These are phyloP conservation scores for Adansonia gregorii DNA, from an alignment of 441 rosid genomes.

Conservation along the genomic window DNA sequence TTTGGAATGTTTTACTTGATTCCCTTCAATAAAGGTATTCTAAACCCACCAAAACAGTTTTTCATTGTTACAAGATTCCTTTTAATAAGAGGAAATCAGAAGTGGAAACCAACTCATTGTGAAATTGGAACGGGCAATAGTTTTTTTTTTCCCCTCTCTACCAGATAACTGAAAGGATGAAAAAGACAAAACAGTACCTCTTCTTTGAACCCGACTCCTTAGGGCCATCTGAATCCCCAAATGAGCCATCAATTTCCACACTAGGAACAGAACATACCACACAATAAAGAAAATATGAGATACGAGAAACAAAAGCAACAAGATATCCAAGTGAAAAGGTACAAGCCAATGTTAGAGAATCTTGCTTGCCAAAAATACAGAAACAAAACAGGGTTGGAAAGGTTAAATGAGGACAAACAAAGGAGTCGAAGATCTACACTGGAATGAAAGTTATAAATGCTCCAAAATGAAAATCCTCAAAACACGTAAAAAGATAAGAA, in stretches of 20 bases:
- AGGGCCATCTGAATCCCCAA: constrained; percentile 65
- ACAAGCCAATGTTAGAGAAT: not conserved
- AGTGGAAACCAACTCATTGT: not conserved
- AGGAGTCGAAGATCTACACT: not conserved
- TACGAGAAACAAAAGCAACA: constrained; percentile 17
- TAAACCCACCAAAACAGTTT: constrained; percentile 8
- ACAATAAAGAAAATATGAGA: constrained; percentile 16
- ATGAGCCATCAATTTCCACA: constrained; percentile 62
- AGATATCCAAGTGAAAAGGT: not conserved
- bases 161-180: not conserved
- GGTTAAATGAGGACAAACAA: not conserved
- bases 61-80: not conserved
- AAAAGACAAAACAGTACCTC: constrained; percentile 48
- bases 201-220: constrained; percentile 79
- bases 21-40: not conserved
- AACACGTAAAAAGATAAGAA: too few relatives aligned
- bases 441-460: not conserved
- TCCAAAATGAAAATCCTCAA: not conserved
- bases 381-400: not conserved
- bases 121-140: not conserved
- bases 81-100: not conserved
- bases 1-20: not conserved
- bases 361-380: not conserved
- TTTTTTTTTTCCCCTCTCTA: not conserved
- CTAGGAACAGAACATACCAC: constrained; percentile 41